Evolutionary conservation across 441 rosid genomes (phyloP), one percentile per base, ranked within the genome.

Genomic region (Cnidoscolus chayamansa): DNA sequence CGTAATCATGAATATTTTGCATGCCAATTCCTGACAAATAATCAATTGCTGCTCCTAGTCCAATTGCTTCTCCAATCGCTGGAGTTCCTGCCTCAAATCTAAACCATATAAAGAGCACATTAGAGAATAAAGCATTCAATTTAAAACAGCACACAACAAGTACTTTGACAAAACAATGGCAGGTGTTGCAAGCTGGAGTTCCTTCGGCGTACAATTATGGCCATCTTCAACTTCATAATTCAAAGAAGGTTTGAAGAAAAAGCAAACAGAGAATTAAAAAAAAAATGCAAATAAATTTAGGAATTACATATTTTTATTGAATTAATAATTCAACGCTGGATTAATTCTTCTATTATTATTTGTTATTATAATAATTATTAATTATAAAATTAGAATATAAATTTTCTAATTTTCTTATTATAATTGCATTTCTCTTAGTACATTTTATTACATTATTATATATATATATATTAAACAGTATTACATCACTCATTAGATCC

Each of bases 41-140:
- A 80, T 94, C 98, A 65, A 88, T 75, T 63, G 97, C 98, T 64
- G 97, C 82, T 72, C 82, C 82, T 72, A 79, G 73, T 30, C 79
- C 82, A 63, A 79, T 79, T 51, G 76, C 76, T 71, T 79, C 82
- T 1, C 82, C 82, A 67, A 79, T 79, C 25, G 82, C 82, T 9
- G 82, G 82, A 75, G 98, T 94, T 79, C 97, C 98, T 72, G 98
- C 98, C 83, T 92, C 98, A 76, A 94, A 94, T 83, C 98, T 94
- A 74, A 70, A 67, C 80, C 71, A 63, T n/a, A 43, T 12, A 47
- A 67, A 69, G 20, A 67, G 60, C 47, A 74, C 67, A 69, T 74
- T 65, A 51, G 63, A 45, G 7, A 40, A 7, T 30, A 60, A 20
- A 74, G 50, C 73, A 53, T 62, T 51, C 3, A 68, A 53, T 17